phyloP scores from a whole-genome alignment of 2,329 filamentous ascomycete species.

The Colletotrichum filicis region DNA sequence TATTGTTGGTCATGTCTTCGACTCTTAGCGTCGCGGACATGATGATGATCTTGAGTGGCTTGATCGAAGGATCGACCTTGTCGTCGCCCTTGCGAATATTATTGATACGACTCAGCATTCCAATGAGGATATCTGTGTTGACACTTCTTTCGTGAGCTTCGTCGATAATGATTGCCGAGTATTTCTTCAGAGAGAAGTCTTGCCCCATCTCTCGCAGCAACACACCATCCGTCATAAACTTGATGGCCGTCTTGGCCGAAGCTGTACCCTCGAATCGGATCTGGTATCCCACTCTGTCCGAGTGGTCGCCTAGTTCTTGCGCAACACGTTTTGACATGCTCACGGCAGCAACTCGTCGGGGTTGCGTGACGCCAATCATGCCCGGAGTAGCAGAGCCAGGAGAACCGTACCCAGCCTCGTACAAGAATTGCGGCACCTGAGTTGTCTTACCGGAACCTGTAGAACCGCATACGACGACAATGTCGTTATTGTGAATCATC shows the following conservation, averaged over 20 bases:
- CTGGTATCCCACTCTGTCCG: slow-evolving; percentile 86
- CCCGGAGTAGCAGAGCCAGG: slow-evolving; percentile 83
- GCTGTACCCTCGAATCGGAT: slow-evolving; percentile 94
- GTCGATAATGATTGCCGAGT: slow-evolving; percentile 94
- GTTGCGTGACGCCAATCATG: slow-evolving; percentile 95
- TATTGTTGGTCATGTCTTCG: slow-evolving; percentile 89
- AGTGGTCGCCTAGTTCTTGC: slow-evolving; percentile 83
- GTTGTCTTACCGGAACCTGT: slow-evolving; percentile 99
- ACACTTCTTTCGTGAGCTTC: slow-evolving; percentile 97
- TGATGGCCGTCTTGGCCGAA: slow-evolving; percentile 84
- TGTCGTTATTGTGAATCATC: slow-evolving; percentile 90
- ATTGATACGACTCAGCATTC: slow-evolving; percentile 94
- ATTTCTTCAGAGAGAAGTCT: slow-evolving; percentile 88
- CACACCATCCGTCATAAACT: slow-evolving; percentile 99
- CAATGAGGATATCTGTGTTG: slow-evolving; percentile 98
- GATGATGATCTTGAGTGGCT: slow-evolving; percentile 91
- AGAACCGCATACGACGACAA: slow-evolving; percentile 91
- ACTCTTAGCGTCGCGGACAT: slow-evolving; percentile 97
- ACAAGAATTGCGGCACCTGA: slow-evolving; percentile 95
- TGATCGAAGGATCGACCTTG: slow-evolving; percentile 75
- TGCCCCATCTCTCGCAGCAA: slow-evolving; percentile 90
- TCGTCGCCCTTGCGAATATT: slow-evolving; percentile 82
- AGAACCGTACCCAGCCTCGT: slow-evolving; percentile 91
- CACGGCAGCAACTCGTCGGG: slow-evolving; percentile 91
- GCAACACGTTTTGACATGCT: slow-evolving; percentile 95